These are phyloP conservation scores for Populus pruinosa DNA, from an alignment of 345 rosid species.

Conservation along the genomic window DNA sequence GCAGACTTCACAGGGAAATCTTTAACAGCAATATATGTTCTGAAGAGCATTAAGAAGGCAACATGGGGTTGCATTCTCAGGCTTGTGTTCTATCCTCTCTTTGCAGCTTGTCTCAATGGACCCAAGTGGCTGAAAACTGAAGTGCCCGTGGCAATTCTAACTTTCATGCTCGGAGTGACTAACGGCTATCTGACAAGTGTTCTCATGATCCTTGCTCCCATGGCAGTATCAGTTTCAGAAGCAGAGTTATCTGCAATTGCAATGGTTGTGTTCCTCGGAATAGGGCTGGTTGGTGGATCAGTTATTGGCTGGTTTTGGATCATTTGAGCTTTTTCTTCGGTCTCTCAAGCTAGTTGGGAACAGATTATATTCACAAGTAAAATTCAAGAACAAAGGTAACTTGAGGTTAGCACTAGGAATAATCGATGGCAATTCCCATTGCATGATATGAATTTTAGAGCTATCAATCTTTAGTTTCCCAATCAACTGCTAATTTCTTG, in stretches of 20 bases:
- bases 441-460: not conserved
- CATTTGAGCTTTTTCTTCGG: conserved; percentile 23
- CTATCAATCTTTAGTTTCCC: not conserved
- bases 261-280: conserved; percentile 67
- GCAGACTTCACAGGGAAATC: conserved; percentile 82
- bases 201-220: conserved; percentile 77
- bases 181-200: conserved; percentile 89
- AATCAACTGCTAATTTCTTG: not conserved
- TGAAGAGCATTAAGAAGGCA: conserved; percentile 50
- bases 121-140: conserved; percentile 78
- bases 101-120: conserved; percentile 69
- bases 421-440: not conserved
- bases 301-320: conserved; percentile 88
- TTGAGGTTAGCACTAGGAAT: not conserved
- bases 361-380: not conserved
- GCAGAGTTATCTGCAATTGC: conserved; percentile 77
- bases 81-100: conserved; percentile 72
- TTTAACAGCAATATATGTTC: conserved; percentile 53
- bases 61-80: conserved; percentile 64
- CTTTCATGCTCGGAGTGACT: conserved; percentile 70
- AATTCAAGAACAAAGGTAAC: not conserved
- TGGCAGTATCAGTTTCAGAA: conserved; percentile 60
- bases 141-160: conserved; percentile 54
- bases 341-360: not conserved
- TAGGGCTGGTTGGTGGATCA: conserved; percentile 76